These are phyloP conservation scores for Xylariaceae sp. DNA, from an alignment of 2,329 filamentous ascomycete genomes.

Conservation along the genomic window DNA sequence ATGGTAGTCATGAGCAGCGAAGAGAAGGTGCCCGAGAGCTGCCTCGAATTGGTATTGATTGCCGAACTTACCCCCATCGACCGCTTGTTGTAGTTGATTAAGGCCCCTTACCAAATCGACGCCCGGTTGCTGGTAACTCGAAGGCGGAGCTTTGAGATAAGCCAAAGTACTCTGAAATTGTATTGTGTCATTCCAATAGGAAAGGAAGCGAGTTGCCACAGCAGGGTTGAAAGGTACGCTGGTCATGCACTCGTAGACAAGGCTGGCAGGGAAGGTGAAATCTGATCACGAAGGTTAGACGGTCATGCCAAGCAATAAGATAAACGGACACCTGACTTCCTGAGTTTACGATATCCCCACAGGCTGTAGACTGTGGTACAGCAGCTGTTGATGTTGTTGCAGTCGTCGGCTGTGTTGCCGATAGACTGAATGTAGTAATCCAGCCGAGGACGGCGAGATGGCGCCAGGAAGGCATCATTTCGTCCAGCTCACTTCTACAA, in stretches of 20 bases:
- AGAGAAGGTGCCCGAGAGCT: conserved; percentile 42
- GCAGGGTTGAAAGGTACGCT: conserved; percentile 52
- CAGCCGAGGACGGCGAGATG: neutral
- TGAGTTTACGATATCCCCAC: conserved; percentile 11
- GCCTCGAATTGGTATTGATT: conserved; percentile 47
- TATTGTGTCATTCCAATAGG: conserved; percentile 51
- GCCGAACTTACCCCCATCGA: conserved; percentile 39
- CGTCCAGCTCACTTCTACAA: neutral
- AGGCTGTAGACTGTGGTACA: neutral
- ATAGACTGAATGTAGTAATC: neutral
- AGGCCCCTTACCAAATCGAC: conserved; percentile 43
- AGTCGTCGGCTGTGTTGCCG: neutral
- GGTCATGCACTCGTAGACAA: conserved; percentile 48
- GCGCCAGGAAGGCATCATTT: neutral
- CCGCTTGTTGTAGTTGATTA: conserved; percentile 37
- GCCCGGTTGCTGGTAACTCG: conserved; percentile 47
- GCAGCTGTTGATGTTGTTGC: neutral
- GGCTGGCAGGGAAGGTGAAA: conserved; percentile 21
- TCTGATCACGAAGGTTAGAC: neutral
- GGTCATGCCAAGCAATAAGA: neutral
- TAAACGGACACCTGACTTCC: neutral
- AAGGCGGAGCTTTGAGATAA: conserved; percentile 48
- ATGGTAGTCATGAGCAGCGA: conserved; percentile 44
- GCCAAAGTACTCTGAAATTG: conserved; percentile 51
- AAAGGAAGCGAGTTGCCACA: conserved; percentile 49